Evolutionary conservation across 1,139 yeast species (phyloP).

Genomic region (Candida smagusa): DNA sequence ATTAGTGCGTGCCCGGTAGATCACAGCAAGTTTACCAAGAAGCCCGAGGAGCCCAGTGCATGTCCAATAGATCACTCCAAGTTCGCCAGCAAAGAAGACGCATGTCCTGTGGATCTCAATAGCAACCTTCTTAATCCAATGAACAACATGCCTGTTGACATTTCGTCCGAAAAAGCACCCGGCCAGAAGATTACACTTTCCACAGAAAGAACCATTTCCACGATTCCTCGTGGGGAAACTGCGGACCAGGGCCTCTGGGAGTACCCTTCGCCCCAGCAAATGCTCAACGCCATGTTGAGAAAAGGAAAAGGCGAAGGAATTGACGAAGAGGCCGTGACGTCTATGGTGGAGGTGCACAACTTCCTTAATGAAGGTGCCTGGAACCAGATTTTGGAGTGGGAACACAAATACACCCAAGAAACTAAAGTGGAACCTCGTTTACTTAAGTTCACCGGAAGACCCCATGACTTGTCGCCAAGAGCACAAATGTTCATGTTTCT

Average conservation of each 20-base stretch:
- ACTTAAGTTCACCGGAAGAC: slow-evolving; percentile 86
- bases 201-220: slow-evolving; percentile 76
- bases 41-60: slow-evolving; percentile 5
- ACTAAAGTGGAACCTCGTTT: slow-evolving; percentile 69
- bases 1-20: slow-evolving; percentile 10
- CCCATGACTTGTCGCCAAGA: slow-evolving; percentile 83
- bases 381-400: slow-evolving; percentile 94
- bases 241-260: slow-evolving; percentile 82
- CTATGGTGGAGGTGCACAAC: slow-evolving; percentile 97
- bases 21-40: slow-evolving; percentile 2
- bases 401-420: slow-evolving; percentile 50
- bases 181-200: slow-evolving; percentile 80
- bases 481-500: slow-evolving; percentile 69
- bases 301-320: slow-evolving; percentile 86
- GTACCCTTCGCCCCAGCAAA: slow-evolving; percentile 98
- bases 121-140: slow-evolving; percentile 59
- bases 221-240: slow-evolving; percentile 82
- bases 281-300: slow-evolving; percentile 95
- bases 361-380: slow-evolving; percentile 97
- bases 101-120: slow-evolving; percentile 25
- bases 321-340: slow-evolving; percentile 92
- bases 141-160: slow-evolving; percentile 82
- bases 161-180: slow-evolving; percentile 67
- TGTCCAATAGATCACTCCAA: slow-evolving; percentile 44
- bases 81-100: slow-evolving; percentile 7